These are phyloP conservation scores for Terana coerulea DNA, from an alignment of 768 basidiomycete genomes.

Conservation along the genomic window DNA sequence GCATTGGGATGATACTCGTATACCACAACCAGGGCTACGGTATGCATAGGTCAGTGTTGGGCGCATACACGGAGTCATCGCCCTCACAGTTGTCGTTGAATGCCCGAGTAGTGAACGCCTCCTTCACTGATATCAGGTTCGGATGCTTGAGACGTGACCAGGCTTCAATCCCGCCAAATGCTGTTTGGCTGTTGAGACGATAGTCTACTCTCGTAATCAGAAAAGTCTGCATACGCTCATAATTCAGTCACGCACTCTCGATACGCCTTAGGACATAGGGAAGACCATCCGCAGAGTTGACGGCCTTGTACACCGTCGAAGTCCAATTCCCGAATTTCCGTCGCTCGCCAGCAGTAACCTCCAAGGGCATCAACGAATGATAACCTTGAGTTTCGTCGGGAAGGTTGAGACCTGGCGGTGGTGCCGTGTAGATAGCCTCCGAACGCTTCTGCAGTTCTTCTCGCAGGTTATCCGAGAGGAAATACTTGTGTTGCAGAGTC, in stretches of 20 bases:
- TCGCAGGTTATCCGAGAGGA: slow-evolving; percentile 78
- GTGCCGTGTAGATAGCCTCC: slow-evolving; percentile 36
- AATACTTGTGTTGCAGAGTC: slow-evolving; percentile 59
- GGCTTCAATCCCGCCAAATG: slow-evolving; percentile 77
- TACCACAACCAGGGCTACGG: slow-evolving; percentile 80
- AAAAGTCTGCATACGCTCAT: slow-evolving; percentile 1
- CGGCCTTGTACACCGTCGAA: slow-evolving; percentile 81
- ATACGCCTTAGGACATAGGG: slow-evolving; percentile 78
- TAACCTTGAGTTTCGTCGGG: slow-evolving; percentile 91
- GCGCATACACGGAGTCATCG: background rate
- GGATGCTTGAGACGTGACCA: slow-evolving; percentile 89
- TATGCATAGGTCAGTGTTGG: too few species aligned
- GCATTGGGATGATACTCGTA: slow-evolving; percentile 88
- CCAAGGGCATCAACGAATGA: slow-evolving; percentile 81
- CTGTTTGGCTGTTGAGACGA: slow-evolving; percentile 74
- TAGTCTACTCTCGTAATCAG: slow-evolving; percentile 79
- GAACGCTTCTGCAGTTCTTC: slow-evolving; percentile 52
- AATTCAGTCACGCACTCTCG: slow-evolving; percentile 78
- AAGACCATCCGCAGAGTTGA: slow-evolving; percentile 69
- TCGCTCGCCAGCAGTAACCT: slow-evolving; percentile 52
- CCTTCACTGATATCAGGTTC: slow-evolving; percentile 74
- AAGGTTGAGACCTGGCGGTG: slow-evolving; percentile 48
- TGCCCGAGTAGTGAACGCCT: slow-evolving; percentile 92
- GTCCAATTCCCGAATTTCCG: slow-evolving; percentile 82
- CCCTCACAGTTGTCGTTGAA: slow-evolving; percentile 89